Evolutionary conservation across 2,329 filamentous ascomycete species (phyloP), one percentile per base, ranked within the genome.

Genomic region (Colletotrichum sp.): DNA sequence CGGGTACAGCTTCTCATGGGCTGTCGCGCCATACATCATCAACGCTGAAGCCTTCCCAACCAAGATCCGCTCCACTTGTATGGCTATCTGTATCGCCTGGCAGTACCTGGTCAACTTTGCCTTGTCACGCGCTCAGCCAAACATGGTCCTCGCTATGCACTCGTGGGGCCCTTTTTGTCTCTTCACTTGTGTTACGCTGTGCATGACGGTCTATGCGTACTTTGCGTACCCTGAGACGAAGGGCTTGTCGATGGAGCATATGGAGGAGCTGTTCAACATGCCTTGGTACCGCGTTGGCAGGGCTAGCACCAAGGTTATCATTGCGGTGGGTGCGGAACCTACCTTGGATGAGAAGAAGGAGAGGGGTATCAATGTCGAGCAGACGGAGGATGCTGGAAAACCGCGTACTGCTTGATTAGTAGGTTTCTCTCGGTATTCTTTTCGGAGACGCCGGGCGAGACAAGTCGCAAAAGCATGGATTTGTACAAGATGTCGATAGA

Each of bases 201-300:
- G 62, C 1, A 49, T 49, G 36, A 66, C 63, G 25, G 27, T 49
- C 2, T 66, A 66, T 27, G 83, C 86, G 0, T 87, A 85, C 74
- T 85, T 87, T 74, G 86, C 85, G 77, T 86, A 86, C 55, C 82
- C 84, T 0, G 85, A 86, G 78, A 86, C 84, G 1, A 79, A 81
- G 2, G 85, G 84, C 8, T 0, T 69, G 27, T 74, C 65, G 29
- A 67, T 74, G 29, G 65, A 74, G 29, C 57, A 36, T 49, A 74
- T 74, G 65, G 71, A 74, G 16, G 65, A 69, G 11, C 30, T 74
- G 27, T 74, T 69, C 13, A 49, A 25, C 7, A 66, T 66, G 63
- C 63, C 63, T 12, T 66, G 63, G 36, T 66, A 52, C 6, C 25
- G 39, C 2, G 63, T 66, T 5, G 36, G 63, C 0, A 32, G 39